Percentiles rank a stretch among this genome's conserved stretches.
These are phyloP conservation scores for Candida glucosophila DNA, from an alignment of 1,139 yeast genomes.

Conservation along the genomic window DNA sequence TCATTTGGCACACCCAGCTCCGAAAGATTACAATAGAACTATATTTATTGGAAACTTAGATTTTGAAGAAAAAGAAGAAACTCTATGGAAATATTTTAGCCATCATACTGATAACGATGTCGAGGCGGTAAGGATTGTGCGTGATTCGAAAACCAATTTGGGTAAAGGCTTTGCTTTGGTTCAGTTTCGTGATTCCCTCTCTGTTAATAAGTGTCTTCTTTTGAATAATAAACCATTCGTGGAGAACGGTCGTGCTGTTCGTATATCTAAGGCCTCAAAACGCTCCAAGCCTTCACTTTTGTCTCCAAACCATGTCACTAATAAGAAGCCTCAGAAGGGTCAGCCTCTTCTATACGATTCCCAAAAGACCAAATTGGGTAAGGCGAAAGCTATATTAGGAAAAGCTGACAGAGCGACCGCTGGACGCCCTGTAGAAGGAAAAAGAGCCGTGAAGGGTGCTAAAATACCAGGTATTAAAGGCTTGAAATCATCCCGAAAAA, in stretches of 20 bases:
- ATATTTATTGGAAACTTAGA: conserved; percentile 92
- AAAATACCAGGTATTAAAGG: conserved; percentile 52
- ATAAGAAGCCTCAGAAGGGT: conserved; percentile 13
- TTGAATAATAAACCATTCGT: conserved; percentile 63
- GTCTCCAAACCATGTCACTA: conserved; percentile 42
- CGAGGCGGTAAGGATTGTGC: conserved; percentile 80
- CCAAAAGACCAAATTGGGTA: conserved; percentile 72
- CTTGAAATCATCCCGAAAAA: too few species aligned
- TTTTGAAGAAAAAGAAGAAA: conserved; percentile 87
- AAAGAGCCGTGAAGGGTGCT: conserved; percentile 68
- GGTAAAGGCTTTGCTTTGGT: conserved; percentile 98
- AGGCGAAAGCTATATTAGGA: conserved; percentile 68
- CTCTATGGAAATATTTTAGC: conserved; percentile 76
- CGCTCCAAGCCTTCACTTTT: conserved; percentile 38
- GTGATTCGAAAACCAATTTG: conserved; percentile 87
- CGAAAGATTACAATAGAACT: conserved; percentile 75
- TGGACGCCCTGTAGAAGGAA: conserved; percentile 60
- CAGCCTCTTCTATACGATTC: conserved; percentile 38
- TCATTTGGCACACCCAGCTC: conserved; percentile 82
- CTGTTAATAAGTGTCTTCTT: conserved; percentile 76
- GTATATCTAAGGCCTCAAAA: conserved; percentile 71
- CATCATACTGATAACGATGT: conserved; percentile 54
- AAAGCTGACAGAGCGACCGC: conserved; percentile 70
- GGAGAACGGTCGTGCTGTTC: conserved; percentile 51
- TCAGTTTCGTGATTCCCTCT: conserved; percentile 75